phyloP scores from a whole-genome alignment of 208 protist genomes.

The Naegleria lovaniensis region DNA sequence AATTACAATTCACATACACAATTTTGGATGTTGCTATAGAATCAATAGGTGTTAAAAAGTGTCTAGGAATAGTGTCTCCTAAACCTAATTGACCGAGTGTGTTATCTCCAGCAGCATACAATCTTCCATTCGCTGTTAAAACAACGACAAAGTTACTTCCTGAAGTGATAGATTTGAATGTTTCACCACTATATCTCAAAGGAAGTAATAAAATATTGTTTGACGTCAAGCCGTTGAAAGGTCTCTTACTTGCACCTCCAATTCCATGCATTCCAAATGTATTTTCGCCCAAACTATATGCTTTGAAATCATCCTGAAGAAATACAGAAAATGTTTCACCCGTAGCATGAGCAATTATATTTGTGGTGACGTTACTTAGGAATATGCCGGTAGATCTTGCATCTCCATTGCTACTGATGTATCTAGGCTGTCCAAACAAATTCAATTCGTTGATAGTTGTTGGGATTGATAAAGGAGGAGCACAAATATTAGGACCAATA shows the following conservation, averaged over 20 bases:
- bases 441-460: not conserved
- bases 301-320: not conserved
- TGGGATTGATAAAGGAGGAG: not conserved
- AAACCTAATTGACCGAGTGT: constrained; percentile 1
- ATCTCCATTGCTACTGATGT: not conserved
- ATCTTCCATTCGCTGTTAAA: not conserved
- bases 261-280: not conserved
- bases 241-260: not conserved
- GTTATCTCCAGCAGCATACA: not conserved
- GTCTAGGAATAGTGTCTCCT: not conserved
- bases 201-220: not conserved
- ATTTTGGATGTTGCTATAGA: not conserved
- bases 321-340: not conserved
- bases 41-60: not conserved
- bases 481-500: not conserved
- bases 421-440: not conserved
- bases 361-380: not conserved
- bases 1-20: not conserved
- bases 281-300: not conserved
- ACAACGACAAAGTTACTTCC: constrained; percentile 1
- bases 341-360: not conserved
- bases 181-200: not conserved
- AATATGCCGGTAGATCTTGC: not conserved
- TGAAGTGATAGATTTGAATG: not conserved
- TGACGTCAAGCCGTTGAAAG: not conserved